phyloP scores from a whole-genome alignment of 768 basidiomycete genomes.

The Mycena albidolilacea region DNA sequence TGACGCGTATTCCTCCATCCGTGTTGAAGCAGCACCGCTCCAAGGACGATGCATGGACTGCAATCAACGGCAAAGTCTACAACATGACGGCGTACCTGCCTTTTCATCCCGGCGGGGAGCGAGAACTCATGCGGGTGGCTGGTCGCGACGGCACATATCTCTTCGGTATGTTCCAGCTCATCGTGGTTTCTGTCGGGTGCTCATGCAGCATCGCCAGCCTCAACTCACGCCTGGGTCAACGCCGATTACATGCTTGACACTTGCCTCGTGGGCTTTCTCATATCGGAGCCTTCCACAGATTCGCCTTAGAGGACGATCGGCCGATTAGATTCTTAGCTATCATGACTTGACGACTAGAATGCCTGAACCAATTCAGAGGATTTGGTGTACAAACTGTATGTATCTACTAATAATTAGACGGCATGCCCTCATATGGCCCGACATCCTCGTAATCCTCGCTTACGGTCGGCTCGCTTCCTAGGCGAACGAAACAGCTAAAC shows the following conservation, averaged over 20 bases:
- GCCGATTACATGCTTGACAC: slow-evolving; percentile 96
- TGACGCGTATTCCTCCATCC: slow-evolving; percentile 82
- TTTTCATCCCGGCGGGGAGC: slow-evolving; percentile 96
- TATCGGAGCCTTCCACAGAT: slow-evolving; percentile 70
- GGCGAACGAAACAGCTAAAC: no score
- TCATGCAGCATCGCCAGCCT: slow-evolving; percentile 60
- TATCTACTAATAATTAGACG: background rate
- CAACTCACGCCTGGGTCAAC: slow-evolving; percentile 97
- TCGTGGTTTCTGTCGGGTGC: slow-evolving; percentile 8
- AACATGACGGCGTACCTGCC: slow-evolving; percentile 94
- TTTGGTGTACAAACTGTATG: background rate
- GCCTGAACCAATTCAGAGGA: no score
- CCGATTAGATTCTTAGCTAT: background rate
- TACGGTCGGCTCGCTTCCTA: no score
- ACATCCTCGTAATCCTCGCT: background rate
- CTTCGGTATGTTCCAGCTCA: slow-evolving; percentile 75
- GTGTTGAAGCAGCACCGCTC: slow-evolving; percentile 87
- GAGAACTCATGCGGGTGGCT: slow-evolving; percentile 94
- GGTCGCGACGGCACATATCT: slow-evolving; percentile 96
- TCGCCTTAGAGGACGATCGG: slow-evolving; percentile 42
- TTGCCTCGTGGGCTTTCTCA: slow-evolving; percentile 92
- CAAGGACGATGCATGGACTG: slow-evolving; percentile 92
- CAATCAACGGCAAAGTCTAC: slow-evolving; percentile 94
- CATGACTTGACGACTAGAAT: background rate
- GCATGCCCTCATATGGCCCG: background rate